Base-by-base conservation (phyloP, 768 basidiomycete genomes). In the Mycena amicta region DNA sequence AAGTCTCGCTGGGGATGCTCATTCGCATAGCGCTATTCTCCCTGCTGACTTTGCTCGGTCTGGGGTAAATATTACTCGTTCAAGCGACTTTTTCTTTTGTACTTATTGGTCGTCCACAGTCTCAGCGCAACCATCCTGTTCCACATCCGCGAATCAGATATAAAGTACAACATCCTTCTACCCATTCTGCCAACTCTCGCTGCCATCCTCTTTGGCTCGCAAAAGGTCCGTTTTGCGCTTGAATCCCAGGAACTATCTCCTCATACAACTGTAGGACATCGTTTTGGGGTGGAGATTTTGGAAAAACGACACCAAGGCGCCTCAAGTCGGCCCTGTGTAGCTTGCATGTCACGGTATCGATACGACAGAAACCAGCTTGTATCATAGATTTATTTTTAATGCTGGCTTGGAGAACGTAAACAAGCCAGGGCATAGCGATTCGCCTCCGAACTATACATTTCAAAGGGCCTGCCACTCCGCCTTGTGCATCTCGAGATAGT, bases 161-260 rank as follows among this genome's bases (percentile, higher is more conserved):
- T 63, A 4, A 52, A 39, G 23, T 64, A 55, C 63, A 58, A 57
- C 25, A 45, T 64, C 0, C 13, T 64, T 29, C 39, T 68, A 31
- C 61, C 61, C 26, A 55, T 65, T 28, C 62, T 69, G 47, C 66
- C 68, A 4, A 61, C 53, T 16, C 13, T 69, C 2, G 50, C 62
- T 16, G 60, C 66, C 11, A 5, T 69, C 4, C 39, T 60, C 23
- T 69, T 67, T 55, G 68, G 68, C 1, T 62, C 65, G 1, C 68
- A 69, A 55, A 60, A 40, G 29, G 67, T 67, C 30, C 31, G 61
- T 55, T 15, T 25, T 37, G 26, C 25, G 22, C 15, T 28, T 29
- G 13, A 22, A 11, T 28, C 18, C 16, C 6, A 15, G 6, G 4
- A 20, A 18, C 30, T 0, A 5, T 2, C 29, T 27, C 3, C 27